These are phyloP conservation scores for Mixia osmundae DNA, from an alignment of 1,284 basidiomycete species.

Conservation along the genomic window DNA sequence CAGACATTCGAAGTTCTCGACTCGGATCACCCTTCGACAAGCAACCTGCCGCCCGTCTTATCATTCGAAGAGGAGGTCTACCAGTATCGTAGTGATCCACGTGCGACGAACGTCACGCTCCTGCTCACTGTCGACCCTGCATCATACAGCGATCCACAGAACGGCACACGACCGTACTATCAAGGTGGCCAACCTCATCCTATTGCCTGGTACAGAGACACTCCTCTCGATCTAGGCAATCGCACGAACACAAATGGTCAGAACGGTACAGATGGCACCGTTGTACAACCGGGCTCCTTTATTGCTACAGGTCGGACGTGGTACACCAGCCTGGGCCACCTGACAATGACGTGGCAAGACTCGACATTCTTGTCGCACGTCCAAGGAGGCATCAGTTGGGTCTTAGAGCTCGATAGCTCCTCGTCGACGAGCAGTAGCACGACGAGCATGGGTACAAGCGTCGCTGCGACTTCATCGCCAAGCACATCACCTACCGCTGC, in stretches of 20 bases:
- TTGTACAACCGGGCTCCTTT: conserved; percentile 3
- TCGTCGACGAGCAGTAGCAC: too few species aligned
- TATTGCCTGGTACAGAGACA: conserved; percentile 8
- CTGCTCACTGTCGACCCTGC: conserved; percentile 7
- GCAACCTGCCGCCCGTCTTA: conserved; percentile 2
- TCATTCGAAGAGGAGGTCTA: conserved; percentile 8
- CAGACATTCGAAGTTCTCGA: conserved; percentile 5
- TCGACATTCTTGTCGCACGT: conserved; percentile 7
- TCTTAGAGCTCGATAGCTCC: too few species aligned
- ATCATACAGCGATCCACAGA: conserved; percentile 6
- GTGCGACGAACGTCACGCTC: conserved; percentile 7
- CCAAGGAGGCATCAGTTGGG: too few species aligned
- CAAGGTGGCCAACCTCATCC: conserved; percentile 5
- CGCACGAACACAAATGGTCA: conserved; percentile 6
- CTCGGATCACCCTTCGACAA: conserved; percentile 4
- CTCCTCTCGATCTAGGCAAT: conserved; percentile 5
- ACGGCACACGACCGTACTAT: conserved; percentile 1
- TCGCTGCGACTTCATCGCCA: too few species aligned
- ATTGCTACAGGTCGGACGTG: conserved; percentile 3
- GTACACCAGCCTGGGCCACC: conserved; percentile 7
- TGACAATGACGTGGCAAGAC: conserved; percentile 5
- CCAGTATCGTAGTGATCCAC: conserved; percentile 8
- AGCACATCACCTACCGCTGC: too few species aligned
- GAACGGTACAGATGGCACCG: conserved; percentile 6
- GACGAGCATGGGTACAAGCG: too few species aligned